phyloP scores from a whole-genome alignment of 768 basidiomycete species.

The Porpolomopsis calyptriformis region DNA sequence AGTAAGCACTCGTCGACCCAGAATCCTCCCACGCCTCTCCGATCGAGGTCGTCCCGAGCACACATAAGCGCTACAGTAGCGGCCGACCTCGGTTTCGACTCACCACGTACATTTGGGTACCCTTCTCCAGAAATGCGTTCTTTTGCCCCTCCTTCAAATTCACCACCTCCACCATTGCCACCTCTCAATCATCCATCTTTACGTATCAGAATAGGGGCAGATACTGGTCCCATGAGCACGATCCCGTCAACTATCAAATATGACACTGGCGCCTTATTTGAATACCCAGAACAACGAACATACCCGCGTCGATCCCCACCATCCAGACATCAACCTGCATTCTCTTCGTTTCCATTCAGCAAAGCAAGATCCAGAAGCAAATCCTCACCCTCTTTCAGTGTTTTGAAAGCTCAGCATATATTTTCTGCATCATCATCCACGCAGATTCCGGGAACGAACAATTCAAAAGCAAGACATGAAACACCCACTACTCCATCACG shows the following conservation, averaged over 20 bases:
- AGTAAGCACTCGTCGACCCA: conserved; percentile 6
- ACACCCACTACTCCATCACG: neutral
- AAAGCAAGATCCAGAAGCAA: neutral
- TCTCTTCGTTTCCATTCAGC: conserved; percentile 1
- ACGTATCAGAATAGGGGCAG: neutral
- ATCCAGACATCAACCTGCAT: neutral
- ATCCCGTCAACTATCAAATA: conserved; percentile 1
- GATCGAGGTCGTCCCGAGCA: neutral
- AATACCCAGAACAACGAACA: neutral
- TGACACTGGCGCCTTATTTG: neutral
- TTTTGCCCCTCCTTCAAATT: conserved; percentile 22
- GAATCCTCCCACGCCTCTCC: neutral
- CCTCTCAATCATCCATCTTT: conserved; percentile 39
- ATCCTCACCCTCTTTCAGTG: neutral
- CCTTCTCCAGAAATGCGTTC: conserved; percentile 2
- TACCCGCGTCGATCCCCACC: conserved; percentile 4
- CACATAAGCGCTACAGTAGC: neutral
- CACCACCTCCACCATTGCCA: conserved; percentile 43
- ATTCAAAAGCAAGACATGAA: neutral
- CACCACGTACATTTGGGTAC: conserved; percentile 9
- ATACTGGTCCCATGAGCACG: neutral
- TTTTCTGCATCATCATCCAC: neutral
- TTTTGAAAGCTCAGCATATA: conserved; percentile 2
- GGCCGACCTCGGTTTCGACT: conserved; percentile 1
- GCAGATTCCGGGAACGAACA: neutral